phyloP scores from a whole-genome alignment of 805 yeast genomes.

The Schwanniomyces vanrijiae region DNA sequence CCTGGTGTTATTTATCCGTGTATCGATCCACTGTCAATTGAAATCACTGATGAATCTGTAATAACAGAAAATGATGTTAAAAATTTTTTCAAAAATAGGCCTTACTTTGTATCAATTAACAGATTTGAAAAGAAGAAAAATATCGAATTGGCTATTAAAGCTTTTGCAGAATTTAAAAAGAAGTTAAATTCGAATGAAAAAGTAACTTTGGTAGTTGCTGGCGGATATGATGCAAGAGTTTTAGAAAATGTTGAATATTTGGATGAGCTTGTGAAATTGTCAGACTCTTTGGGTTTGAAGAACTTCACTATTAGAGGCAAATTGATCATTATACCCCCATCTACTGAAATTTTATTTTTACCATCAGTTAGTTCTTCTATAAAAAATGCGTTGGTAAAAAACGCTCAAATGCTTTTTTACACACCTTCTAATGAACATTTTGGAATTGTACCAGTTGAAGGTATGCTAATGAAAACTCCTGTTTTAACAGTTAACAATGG shows the following conservation, averaged over 20 bases:
- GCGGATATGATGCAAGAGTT: conserved; percentile 85
- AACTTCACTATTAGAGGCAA: conserved; percentile 46
- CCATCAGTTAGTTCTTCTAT: conserved; percentile 74
- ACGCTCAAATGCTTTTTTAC: conserved; percentile 65
- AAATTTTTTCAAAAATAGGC: conserved; percentile 31
- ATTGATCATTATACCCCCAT: conserved; percentile 31
- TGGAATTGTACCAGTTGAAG: conserved; percentile 96
- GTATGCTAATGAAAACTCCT: conserved; percentile 81
- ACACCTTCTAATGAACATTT: conserved; percentile 94
- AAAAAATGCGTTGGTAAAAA: conserved; percentile 59
- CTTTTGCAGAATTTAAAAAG: conserved; percentile 52
- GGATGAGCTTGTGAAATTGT: conserved; percentile 53
- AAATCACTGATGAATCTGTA: conserved; percentile 15
- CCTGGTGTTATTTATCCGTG: conserved; percentile 77
- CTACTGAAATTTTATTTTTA: conserved; percentile 62
- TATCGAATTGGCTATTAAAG: conserved; percentile 69
- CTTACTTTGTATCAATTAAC: conserved; percentile 72
- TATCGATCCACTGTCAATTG: conserved; percentile 48
- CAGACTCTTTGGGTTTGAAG: conserved; percentile 45
- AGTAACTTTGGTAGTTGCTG: conserved; percentile 69
- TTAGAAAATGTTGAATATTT: conserved; percentile 75
- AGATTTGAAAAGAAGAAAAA: conserved; percentile 88
- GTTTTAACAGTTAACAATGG: conserved; percentile 87
- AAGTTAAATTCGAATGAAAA: conserved; percentile 27
- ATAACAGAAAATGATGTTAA: conserved; percentile 30